Conservation (phyloP, 2,329 filamentous ascomycete genomes). For the Aspergillus amoenus region DNA sequence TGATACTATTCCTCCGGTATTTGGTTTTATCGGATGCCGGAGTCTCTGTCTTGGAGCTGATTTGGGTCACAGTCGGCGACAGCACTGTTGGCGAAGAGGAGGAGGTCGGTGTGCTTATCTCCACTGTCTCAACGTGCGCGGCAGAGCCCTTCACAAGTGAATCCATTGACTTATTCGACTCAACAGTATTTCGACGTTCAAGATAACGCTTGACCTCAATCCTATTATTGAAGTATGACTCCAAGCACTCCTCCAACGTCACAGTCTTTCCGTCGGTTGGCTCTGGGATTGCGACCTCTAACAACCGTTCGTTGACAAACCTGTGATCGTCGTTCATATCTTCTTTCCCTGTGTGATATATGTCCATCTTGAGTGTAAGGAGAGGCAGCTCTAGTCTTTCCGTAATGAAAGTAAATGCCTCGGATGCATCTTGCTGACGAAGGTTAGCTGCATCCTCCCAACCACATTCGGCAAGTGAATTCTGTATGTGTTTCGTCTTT, state of each 20-base stretch:
- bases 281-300: constrained; percentile 83
- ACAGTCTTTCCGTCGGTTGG: constrained; percentile 65
- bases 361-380: constrained; percentile 86
- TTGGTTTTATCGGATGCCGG: constrained; percentile 24
- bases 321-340: constrained; percentile 87
- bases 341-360: constrained; percentile 87
- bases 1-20: constrained; percentile 41
- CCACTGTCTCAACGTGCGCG: constrained; percentile 44
- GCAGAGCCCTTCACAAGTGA: constrained; percentile 37
- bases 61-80: constrained; percentile 23
- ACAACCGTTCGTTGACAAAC: constrained; percentile 83
- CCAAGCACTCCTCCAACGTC: constrained; percentile 85
- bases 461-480: constrained; percentile 78
- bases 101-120: constrained; percentile 41
- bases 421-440: constrained; percentile 92
- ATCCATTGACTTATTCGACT: constrained; percentile 42
- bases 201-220: constrained; percentile 84
- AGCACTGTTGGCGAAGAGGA: constrained; percentile 31
- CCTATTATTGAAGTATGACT: constrained; percentile 90
- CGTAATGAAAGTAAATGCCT: constrained; percentile 93
- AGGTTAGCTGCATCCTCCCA: constrained; percentile 77
- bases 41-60: constrained; percentile 27
- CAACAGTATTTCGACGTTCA: constrained; percentile 59
- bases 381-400: constrained; percentile 84
- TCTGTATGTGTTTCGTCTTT: constrained; percentile 78